Percentiles rank a stretch among this genome's conserved stretches.
These are phyloP conservation scores for Colletotrichum cordylinicola DNA, from an alignment of 2,329 filamentous ascomycete species.

Conservation along the genomic window DNA sequence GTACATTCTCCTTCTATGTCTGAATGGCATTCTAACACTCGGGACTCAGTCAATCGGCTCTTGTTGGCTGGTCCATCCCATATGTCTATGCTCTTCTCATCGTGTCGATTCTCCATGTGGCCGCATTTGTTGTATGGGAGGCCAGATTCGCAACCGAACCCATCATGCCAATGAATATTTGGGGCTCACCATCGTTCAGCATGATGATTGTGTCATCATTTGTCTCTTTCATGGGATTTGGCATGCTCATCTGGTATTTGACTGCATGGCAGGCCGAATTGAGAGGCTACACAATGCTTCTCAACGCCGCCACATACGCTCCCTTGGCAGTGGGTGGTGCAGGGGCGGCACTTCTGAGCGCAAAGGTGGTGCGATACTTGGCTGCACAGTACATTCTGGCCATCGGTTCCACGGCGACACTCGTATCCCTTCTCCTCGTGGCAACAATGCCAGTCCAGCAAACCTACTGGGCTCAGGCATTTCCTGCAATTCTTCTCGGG, in stretches of 20 bases:
- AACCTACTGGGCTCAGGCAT: neutral
- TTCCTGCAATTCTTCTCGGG: neutral
- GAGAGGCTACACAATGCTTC: neutral
- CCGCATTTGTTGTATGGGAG: neutral
- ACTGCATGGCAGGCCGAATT: neutral
- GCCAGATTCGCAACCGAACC: neutral
- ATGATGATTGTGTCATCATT: neutral
- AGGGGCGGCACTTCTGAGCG: neutral
- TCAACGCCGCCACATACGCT: neutral
- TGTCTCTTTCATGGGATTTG: neutral
- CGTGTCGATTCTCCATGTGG: neutral
- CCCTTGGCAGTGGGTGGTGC: neutral
- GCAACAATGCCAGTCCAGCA: neutral
- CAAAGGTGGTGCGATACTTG: neutral
- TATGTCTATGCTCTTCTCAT: neutral
- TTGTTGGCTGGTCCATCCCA: neutral
- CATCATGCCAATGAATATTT: neutral
- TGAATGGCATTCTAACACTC: neutral
- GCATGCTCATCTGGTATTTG: neutral
- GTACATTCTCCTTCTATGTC: neutral
- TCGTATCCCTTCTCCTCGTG: neutral
- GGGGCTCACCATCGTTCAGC: neutral
- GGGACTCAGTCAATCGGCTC: neutral
- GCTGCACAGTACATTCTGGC: neutral
- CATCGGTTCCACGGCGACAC: neutral